A percentile compares a stretch with the other conserved stretches of the same genome.
Conservation (phyloP, 345 rosid species). For the Gossypium sturtianum region DNA sequence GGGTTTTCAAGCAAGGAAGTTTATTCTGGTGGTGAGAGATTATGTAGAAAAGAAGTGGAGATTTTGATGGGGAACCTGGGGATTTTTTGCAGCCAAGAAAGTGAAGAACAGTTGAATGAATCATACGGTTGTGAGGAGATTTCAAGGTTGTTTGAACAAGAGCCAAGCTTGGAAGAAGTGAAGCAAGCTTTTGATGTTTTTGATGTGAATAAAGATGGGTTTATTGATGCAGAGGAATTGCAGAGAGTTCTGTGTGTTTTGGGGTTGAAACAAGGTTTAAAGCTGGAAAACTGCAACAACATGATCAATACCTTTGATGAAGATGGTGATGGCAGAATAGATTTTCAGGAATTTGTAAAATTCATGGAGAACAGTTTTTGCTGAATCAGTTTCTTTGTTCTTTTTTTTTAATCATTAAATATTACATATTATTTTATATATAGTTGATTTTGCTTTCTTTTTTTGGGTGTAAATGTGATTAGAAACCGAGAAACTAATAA, state of each 20-base stretch:
- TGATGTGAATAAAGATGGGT: constrained; percentile 75
- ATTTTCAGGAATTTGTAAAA: constrained; percentile 63
- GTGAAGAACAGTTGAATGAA: constrained; percentile 31
- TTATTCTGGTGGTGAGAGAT: constrained; percentile 18
- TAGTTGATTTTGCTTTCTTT: too few species aligned
- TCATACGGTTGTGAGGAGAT: constrained; percentile 33
- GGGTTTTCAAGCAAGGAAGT: constrained; percentile 20
- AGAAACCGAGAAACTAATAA: not conserved
- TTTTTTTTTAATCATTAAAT: not conserved
- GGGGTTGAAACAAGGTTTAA: constrained; percentile 46
- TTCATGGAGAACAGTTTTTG: constrained; percentile 58
- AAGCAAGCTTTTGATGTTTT: constrained; percentile 75
- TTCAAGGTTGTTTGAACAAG: constrained; percentile 61
- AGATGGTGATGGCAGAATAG: constrained; percentile 56
- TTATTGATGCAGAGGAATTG: constrained; percentile 64
- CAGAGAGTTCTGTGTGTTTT: constrained; percentile 50
- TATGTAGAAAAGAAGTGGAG: constrained; percentile 52
- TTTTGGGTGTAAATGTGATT: not conserved
- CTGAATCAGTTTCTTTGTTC: constrained; percentile 16
- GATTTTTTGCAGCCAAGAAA: constrained; percentile 34
- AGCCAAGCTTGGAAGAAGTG: constrained; percentile 71
- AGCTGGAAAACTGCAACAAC: constrained; percentile 44
- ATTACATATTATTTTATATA: not conserved
- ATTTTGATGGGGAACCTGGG: constrained; percentile 59
- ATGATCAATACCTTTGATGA: constrained; percentile 63